phyloP scores from a whole-genome alignment of 2,329 filamentous ascomycete genomes.

The Penicillium sp. region DNA sequence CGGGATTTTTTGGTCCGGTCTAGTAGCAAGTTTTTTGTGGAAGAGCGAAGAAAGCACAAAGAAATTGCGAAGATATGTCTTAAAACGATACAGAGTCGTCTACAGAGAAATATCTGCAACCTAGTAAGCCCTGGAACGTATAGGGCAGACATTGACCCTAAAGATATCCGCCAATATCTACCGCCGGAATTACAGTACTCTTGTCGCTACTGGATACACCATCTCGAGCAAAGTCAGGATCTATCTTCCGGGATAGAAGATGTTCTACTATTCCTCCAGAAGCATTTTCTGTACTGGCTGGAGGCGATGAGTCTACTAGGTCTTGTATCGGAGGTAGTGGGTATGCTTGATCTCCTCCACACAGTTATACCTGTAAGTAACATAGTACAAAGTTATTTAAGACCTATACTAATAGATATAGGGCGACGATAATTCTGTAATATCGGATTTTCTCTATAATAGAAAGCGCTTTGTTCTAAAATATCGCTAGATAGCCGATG shows the following conservation, averaged over 20 bases:
- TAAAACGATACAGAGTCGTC: neutral
- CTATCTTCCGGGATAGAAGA: conserved; percentile 1
- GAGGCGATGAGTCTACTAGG: conserved; percentile 26
- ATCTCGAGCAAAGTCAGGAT: conserved; percentile 14
- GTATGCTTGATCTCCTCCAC: conserved; percentile 16
- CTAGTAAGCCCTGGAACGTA: conserved; percentile 8
- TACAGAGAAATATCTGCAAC: conserved; percentile 15
- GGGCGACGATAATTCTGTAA: too few relatives aligned
- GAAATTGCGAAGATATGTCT: conserved; percentile 8
- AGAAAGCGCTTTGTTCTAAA: conserved; percentile 29
- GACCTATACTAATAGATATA: too few relatives aligned
- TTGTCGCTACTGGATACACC: conserved; percentile 21
- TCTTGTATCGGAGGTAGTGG: conserved; percentile 19
- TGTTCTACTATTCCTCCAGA: conserved; percentile 15
- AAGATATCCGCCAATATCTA: conserved; percentile 14
- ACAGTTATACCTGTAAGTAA: conserved; percentile 12
- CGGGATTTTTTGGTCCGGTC: conserved; percentile 29
- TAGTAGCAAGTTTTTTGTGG: conserved; percentile 24
- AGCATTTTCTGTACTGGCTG: conserved; percentile 28
- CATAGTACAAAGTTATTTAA: conserved; percentile 4
- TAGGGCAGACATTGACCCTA: conserved; percentile 7
- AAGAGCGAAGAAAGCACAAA: conserved; percentile 21
- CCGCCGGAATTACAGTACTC: neutral
- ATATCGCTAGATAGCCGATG: conserved; percentile 24
- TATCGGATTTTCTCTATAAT: conserved; percentile 30